Base-by-base conservation (phyloP, 2,329 filamentous ascomycete genomes). In the Penicillium sp. region DNA sequence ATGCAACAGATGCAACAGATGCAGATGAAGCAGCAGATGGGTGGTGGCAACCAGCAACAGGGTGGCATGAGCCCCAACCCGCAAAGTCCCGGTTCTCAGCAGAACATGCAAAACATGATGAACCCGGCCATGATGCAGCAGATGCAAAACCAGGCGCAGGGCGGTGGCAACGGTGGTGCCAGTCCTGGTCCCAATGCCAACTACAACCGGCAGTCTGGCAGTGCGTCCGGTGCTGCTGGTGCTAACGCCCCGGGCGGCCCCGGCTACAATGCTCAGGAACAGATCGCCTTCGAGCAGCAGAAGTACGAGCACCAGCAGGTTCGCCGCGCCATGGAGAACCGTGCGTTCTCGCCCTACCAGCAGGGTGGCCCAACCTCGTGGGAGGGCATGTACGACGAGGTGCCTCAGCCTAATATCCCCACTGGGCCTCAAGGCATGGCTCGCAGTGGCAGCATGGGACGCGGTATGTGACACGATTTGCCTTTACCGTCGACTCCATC, bases 341-440 rank as follows among this genome's bases (percentile, higher is more conserved):
- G 72, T 11, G 67, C 60, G 16, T 72, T 73, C 65, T 65, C 72
- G 49, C 68, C 73, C 35, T 74, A 76, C 55, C 69, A 79, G 70
- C 64, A 81, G 50, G 84, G 83, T 40, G 85, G 84, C 14, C 87
- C 88, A n/a, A 90, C 89, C 22, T 92, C 87, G 36, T 96, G 92
- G 91, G 92, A 97, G 71, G 92, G 92, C 65, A 96, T 96, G 91
- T 97, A 96, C 71, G 92, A 97, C 69, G 92, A 96, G 69, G 89
- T 92, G 2, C 92, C 91, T 14, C 90, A 92, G 68, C 90, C 90
- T 5, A 86, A 86, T 62, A 81, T 86, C 50, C 76, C 78, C 58
- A 77, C 75, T 14, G 80, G 77, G 42, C 78, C 79, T 45, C 76
- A 74, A 51, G 74, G 77, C 54, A 73, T 75, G 55, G 73, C 74